These are phyloP conservation scores for Phallus indusiatus DNA, from an alignment of 768 basidiomycete genomes.

Conservation along the genomic window DNA sequence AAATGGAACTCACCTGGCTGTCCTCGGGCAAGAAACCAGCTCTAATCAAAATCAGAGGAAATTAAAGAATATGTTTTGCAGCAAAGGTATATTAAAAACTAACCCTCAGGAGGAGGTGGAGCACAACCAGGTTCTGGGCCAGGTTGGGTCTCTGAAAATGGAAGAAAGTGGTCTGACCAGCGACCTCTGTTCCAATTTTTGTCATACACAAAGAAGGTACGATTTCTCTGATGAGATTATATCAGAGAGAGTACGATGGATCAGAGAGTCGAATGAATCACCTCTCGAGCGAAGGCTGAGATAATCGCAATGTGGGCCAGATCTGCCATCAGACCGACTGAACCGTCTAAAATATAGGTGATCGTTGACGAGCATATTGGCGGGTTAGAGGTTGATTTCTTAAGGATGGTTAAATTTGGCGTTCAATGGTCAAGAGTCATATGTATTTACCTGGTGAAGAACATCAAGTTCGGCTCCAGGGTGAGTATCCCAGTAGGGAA, in stretches of 20 bases:
- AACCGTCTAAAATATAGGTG: constrained; percentile 63
- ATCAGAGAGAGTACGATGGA: neutral
- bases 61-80: neutral
- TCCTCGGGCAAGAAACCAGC: constrained; percentile 62
- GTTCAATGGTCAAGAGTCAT: constrained; percentile 22
- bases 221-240: constrained; percentile 34
- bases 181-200: constrained; percentile 69
- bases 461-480: constrained; percentile 15
- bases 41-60: constrained; percentile 29
- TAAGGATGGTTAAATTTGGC: constrained; percentile 15
- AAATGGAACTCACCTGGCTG: constrained; percentile 40
- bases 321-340: constrained; percentile 56
- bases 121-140: constrained; percentile 58
- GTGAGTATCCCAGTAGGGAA: constrained; percentile 39
- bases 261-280: constrained; percentile 19
- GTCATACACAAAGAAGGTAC: constrained; percentile 63
- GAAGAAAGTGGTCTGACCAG: constrained; percentile 60
- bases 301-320: constrained; percentile 58
- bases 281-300: constrained; percentile 58
- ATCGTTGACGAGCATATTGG: constrained; percentile 47
- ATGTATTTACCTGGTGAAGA: constrained; percentile 16
- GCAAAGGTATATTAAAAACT: constrained; percentile 3
- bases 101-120: constrained; percentile 56
- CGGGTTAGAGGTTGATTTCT: constrained; percentile 13
- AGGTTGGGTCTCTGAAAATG: constrained; percentile 40